Evolutionary conservation across 2,329 filamentous ascomycete species (phyloP).

Genomic region (Colletotrichum neosansevieriae): DNA sequence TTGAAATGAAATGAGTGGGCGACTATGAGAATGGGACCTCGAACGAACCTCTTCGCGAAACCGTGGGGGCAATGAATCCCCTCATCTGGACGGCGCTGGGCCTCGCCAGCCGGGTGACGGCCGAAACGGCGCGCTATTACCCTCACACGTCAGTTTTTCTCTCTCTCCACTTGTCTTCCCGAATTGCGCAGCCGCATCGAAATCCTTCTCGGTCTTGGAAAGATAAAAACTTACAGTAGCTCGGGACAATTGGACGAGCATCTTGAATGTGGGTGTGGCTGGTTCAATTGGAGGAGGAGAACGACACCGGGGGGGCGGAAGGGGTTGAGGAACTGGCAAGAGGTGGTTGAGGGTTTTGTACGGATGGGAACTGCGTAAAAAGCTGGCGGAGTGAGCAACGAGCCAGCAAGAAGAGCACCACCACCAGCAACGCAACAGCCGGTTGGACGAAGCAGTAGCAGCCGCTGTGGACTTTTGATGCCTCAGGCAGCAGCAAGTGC

Average conservation of each 20-base stretch:
- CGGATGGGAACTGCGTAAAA: slow-evolving; percentile 40
- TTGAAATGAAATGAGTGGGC: too few species aligned
- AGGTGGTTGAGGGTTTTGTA: slow-evolving; percentile 43
- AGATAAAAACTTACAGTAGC: slow-evolving; percentile 62
- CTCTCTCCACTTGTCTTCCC: background rate
- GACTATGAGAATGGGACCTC: background rate
- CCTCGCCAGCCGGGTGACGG: slow-evolving; percentile 63
- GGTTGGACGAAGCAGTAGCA: slow-evolving; percentile 36
- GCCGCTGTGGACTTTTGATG: slow-evolving; percentile 22
- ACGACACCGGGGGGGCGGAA: slow-evolving; percentile 47
- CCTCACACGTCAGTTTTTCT: slow-evolving; percentile 9
- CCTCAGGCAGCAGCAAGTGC: slow-evolving; percentile 19
- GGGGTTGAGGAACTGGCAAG: slow-evolving; percentile 36
- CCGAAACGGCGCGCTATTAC: slow-evolving; percentile 61
- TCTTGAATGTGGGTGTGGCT: slow-evolving; percentile 59
- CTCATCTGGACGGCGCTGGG: slow-evolving; percentile 61
- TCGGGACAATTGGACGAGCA: slow-evolving; percentile 68
- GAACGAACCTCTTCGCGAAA: slow-evolving; percentile 70
- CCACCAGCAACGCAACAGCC: slow-evolving; percentile 1
- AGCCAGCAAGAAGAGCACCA: slow-evolving; percentile 13
- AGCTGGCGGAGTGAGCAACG: slow-evolving; percentile 37
- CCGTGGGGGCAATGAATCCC: slow-evolving; percentile 70
- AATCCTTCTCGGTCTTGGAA: background rate
- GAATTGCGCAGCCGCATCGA: slow-evolving; percentile 13
- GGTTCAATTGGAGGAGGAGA: slow-evolving; percentile 58